Percentiles rank a stretch among this genome's conserved stretches.
phyloP scores from a whole-genome alignment of 2,329 filamentous ascomycete genomes.

The Exophiala xenobiotica region DNA sequence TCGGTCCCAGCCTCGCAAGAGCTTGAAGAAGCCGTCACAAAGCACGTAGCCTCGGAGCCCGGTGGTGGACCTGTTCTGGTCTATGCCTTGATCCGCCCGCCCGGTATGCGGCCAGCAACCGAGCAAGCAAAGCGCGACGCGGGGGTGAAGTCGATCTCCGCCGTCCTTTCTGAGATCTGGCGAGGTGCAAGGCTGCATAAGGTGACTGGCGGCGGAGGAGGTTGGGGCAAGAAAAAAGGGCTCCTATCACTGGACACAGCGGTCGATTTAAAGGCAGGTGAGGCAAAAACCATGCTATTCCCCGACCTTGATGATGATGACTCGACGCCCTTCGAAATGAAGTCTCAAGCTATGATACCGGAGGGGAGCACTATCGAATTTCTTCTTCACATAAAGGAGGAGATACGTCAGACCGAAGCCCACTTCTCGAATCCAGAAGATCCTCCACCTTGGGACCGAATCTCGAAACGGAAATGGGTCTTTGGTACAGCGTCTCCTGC shows the following conservation, averaged over 20 bases:
- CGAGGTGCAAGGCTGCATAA: slow-evolving; percentile 22
- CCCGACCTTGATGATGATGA: slow-evolving; percentile 13
- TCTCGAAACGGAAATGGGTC: background rate
- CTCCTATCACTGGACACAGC: slow-evolving; percentile 30
- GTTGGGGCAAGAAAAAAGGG: slow-evolving; percentile 31
- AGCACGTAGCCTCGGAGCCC: slow-evolving; percentile 10
- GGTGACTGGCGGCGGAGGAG: slow-evolving; percentile 31
- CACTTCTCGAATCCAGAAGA: background rate
- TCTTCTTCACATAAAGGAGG: slow-evolving; percentile 5
- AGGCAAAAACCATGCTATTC: slow-evolving; percentile 6
- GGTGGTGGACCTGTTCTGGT: slow-evolving; percentile 16
- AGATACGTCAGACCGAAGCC: slow-evolving; percentile 3
- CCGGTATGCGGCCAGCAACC: background rate
- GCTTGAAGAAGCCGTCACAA: slow-evolving; percentile 24
- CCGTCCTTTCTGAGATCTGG: slow-evolving; percentile 3
- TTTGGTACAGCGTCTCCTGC: slow-evolving; percentile 6
- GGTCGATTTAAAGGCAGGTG: slow-evolving; percentile 10
- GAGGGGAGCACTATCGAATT: slow-evolving; percentile 21
- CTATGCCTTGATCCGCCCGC: slow-evolving; percentile 23
- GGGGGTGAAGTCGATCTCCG: background rate
- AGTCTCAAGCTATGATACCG: slow-evolving; percentile 13
- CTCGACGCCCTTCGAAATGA: background rate
- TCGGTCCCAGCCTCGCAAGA: slow-evolving; percentile 27
- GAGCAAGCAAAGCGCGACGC: background rate
- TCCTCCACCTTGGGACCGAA: no score